Base-by-base conservation (phyloP, 2,329 filamentous ascomycete species). In the Thelonectria olida region DNA sequence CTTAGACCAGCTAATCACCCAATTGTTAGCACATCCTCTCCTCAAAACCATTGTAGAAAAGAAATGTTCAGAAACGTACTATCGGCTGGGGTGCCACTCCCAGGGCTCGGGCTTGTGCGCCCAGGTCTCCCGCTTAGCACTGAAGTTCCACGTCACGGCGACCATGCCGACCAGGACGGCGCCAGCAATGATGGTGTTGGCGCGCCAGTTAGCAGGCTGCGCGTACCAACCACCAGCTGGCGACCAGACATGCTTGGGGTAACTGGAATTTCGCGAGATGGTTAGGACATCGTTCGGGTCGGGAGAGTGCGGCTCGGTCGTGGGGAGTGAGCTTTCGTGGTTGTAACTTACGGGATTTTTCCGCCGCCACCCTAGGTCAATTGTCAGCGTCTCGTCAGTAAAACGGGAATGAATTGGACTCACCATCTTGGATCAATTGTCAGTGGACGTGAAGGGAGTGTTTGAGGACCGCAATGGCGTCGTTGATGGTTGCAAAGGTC, bases 221-320 rank as follows among this genome's bases (percentile, higher is more conserved):
- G 90, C 83, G 81, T 99, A 99, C 96, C 96, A 99, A 81, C 96
- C 96, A 86, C 96, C 96, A 68, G 95, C 85, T 64, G 96, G 96
- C 75, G 96, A 98, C 96, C 96, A 99, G 86, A 99, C 93, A 85
- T 99, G 95, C 86, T 97, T 97, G 79, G 93, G 94, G 82, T 97
- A 97, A 76, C 93, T 97, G 52, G 49, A 60, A 57, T 67, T 67
- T 50, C 56, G 34, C 45, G 50, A 64, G 63, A 36, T 48, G 51
- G 61, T 38, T 49, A 63, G 62, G 51, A 17, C 22, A 7, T 45
- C 13, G 13, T 45, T 17, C 42, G 63, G 48, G 60, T 54, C 20
- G 53, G 57, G 45, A 25, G 54, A 55, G 44, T 47, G 58, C 52
- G 28, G 48, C 54, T 59, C 58, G 64, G 58, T 61, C 67, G 71